phyloP scores from a whole-genome alignment of 202 grass and related monocot species.

The Setaria italica region DNA sequence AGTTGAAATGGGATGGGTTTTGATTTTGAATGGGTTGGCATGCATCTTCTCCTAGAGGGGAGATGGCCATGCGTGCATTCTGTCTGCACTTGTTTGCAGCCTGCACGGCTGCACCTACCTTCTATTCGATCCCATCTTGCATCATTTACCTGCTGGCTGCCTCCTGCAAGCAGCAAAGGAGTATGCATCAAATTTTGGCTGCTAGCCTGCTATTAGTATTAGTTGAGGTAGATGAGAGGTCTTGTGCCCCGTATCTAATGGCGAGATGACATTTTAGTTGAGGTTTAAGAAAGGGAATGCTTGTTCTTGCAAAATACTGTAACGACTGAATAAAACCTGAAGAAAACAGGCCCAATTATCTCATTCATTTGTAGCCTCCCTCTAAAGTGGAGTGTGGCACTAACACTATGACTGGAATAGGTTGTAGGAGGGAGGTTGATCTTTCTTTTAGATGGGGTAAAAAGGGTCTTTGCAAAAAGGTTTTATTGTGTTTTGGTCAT shows the following conservation, averaged over 20 bases:
- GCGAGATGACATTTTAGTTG: background rate
- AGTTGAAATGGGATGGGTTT: background rate
- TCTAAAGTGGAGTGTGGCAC: background rate
- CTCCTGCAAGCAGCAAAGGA: background rate
- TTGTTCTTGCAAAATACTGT: background rate
- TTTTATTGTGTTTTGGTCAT: background rate
- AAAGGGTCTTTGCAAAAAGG: background rate
- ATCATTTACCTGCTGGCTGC: background rate
- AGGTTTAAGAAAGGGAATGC: background rate
- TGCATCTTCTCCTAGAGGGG: background rate
- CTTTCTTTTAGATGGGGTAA: no score
- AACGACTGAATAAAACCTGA: background rate
- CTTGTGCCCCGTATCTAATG: background rate
- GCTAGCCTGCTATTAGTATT: background rate
- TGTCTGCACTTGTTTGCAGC: background rate
- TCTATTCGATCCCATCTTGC: background rate
- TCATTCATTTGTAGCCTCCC: background rate
- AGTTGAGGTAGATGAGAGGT: background rate
- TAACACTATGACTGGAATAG: background rate
- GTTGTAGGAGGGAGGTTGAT: background rate
- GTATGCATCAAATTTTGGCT: background rate
- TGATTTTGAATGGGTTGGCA: background rate
- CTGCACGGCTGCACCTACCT: background rate
- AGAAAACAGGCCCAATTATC: background rate
- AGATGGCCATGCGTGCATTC: background rate